phyloP scores from a whole-genome alignment of 2,329 filamentous ascomycete genomes.

The Tolypocladium ovalisporum region DNA sequence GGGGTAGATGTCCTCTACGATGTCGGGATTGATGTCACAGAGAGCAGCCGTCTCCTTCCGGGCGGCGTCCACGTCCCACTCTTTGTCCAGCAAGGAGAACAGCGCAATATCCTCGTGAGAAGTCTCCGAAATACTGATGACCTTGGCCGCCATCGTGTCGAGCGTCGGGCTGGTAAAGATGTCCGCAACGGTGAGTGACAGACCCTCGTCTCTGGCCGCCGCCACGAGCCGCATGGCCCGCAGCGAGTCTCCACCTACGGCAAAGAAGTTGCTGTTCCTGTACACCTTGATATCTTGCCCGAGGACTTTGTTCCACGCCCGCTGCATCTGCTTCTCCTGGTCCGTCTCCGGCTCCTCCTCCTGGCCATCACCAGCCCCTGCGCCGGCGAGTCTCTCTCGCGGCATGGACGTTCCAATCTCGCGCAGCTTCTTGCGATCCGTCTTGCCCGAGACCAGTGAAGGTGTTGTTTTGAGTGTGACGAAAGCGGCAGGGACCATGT shows the following conservation, averaged over 20 bases:
- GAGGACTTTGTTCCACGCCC: conserved; percentile 26
- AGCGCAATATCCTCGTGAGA: conserved; percentile 15
- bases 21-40: conserved; percentile 22
- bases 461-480: conserved; percentile 35
- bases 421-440: conserved; percentile 35
- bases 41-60: conserved; percentile 25
- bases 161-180: conserved; percentile 35
- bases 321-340: conserved; percentile 24
- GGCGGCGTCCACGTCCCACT: conserved; percentile 22
- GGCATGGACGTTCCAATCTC: conserved; percentile 31
- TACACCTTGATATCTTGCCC: conserved; percentile 21
- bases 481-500: conserved; percentile 38
- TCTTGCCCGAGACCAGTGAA: conserved; percentile 36
- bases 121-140: conserved; percentile 10
- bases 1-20: conserved; percentile 40
- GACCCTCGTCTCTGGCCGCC: conserved; percentile 24
- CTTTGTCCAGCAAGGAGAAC: conserved; percentile 27
- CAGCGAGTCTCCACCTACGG: conserved; percentile 38
- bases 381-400: conserved; percentile 26
- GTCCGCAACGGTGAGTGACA: conserved; percentile 31
- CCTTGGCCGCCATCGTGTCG: conserved; percentile 28
- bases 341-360: conserved; percentile 24
- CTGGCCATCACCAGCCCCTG: conserved; percentile 7
- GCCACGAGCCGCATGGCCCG: conserved; percentile 40
- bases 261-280: conserved; percentile 33